Base-by-base conservation (phyloP, 202 grass and related monocot species). In the Carex sylvatica region DNA sequence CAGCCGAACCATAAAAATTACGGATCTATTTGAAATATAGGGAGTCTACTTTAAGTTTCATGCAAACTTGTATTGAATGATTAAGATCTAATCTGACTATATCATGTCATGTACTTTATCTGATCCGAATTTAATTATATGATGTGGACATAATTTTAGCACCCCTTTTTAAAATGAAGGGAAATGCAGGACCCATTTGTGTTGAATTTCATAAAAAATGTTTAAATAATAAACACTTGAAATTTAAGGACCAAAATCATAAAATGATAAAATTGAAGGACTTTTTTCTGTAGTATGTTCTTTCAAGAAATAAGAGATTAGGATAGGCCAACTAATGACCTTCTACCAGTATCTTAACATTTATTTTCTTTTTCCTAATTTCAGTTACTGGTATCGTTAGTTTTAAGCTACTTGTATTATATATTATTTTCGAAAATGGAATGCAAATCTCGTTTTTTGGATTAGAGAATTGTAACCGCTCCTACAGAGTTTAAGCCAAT, bases 251-350 rank as follows among this genome's bases (percentile, higher is more conserved):
- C 24, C 0, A 24, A 24, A 44, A 4, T 15, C 14, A 33, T 28
- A 70, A 44, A 44, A 70, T 70, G 36, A 44, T 12, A 8, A 26
- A 51, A 6, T 52, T 67, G 30, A 23, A 30, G 47, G 49, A 16
- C 20, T 0, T 4, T 31, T 8, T 54, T 2, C 6, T 54, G 23
- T 15, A 74, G 46, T 11, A 9, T 30, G 24, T 4, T 75, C 71
- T 30, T 75, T 75, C 46, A 31, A 75, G 23, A 75, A 53, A 18
- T 46, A 20, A 70, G 67, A 47, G 19, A 71, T 47, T 75, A 75
- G 71, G 71, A 55, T 14, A 55, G 49, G 46, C 13, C 47, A 9
- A 54, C 49, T 4, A 75, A 8, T 75, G 49, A 75, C 71, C 47
- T 55, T 33, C 47, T 30, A 74, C 23, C 71, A 74, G 71, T 54